Evolutionary conservation across 257 asterid species (phyloP).

Genomic region (Ajuga chamaepitys): DNA sequence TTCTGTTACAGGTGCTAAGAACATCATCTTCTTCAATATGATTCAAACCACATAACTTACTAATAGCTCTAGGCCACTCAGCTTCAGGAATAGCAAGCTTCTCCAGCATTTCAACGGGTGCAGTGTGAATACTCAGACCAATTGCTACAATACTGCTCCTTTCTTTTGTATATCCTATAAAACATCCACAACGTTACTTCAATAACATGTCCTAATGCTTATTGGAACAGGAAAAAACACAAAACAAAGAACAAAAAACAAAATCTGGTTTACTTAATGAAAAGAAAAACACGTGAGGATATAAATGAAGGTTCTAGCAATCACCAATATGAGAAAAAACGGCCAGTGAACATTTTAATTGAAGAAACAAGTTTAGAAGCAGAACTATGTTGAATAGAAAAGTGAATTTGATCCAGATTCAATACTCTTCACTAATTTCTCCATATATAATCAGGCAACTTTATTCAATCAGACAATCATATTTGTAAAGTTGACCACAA

Average conservation of each 20-base stretch:
- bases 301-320: not conserved
- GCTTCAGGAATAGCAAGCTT: slow-evolving; percentile 91
- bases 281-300: not conserved
- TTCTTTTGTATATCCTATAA: slow-evolving; percentile 78
- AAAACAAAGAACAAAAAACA: not conserved
- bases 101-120: slow-evolving; percentile 86
- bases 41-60: slow-evolving; percentile 66
- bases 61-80: slow-evolving; percentile 83
- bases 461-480: not conserved
- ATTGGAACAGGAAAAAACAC: not conserved
- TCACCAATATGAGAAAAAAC: not conserved
- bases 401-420: not conserved
- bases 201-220: not conserved
- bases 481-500: no score
- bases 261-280: not conserved
- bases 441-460: not conserved
- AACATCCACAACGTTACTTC: not conserved
- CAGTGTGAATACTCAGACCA: slow-evolving; percentile 70
- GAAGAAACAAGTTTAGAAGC: not conserved
- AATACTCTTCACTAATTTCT: not conserved
- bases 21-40: slow-evolving; percentile 95
- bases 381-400: not conserved
- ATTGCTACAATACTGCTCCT: slow-evolving; percentile 83
- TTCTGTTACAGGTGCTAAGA: slow-evolving; percentile 87
- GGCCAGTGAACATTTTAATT: not conserved